Percentiles rank a stretch among this genome's conserved stretches.
Evolutionary conservation across 176 grass and related monocot genomes (phyloP).

Genomic region (Avena insularis): DNA sequence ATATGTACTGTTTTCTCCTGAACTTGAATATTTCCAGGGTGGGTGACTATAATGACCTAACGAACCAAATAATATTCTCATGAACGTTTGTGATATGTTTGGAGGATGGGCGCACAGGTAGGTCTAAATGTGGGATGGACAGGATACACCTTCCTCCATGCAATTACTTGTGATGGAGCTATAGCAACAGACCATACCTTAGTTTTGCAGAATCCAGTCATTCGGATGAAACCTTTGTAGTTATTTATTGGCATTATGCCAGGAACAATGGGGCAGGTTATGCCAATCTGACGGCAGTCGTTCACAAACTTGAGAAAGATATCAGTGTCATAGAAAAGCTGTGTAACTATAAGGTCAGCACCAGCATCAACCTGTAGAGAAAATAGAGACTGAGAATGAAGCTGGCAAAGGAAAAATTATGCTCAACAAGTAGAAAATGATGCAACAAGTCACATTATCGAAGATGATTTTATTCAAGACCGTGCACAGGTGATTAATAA

Average conservation of each 20-base stretch:
- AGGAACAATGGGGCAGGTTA: constrained; percentile 91
- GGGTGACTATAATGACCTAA: neutral
- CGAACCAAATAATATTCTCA: neutral
- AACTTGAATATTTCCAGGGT: neutral
- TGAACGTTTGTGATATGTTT: neutral
- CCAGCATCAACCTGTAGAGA: constrained; percentile 79
- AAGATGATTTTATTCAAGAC: constrained; percentile 21
- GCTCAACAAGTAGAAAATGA: neutral
- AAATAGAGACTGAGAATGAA: constrained; percentile 24
- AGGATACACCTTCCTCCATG: neutral
- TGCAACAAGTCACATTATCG: neutral
- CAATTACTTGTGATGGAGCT: constrained; percentile 30
- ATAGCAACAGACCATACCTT: constrained; percentile 51
- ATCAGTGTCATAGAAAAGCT: constrained; percentile 88
- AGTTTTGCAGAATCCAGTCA: constrained; percentile 93
- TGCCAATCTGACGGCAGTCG: constrained; percentile 88
- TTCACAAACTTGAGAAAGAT: constrained; percentile 93
- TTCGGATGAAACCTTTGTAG: constrained; percentile 83
- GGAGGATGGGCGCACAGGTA: neutral
- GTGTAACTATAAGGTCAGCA: constrained; percentile 82
- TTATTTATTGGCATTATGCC: constrained; percentile 97
- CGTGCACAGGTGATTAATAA: neutral
- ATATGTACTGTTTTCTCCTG: constrained; percentile 1
- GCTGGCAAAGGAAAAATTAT: constrained; percentile 3
- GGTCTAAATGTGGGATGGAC: neutral